Evolutionary conservation across 2,329 filamentous ascomycete species (phyloP), one percentile per base, ranked within the genome.

Genomic region (Neonectria neomacrospora): DNA sequence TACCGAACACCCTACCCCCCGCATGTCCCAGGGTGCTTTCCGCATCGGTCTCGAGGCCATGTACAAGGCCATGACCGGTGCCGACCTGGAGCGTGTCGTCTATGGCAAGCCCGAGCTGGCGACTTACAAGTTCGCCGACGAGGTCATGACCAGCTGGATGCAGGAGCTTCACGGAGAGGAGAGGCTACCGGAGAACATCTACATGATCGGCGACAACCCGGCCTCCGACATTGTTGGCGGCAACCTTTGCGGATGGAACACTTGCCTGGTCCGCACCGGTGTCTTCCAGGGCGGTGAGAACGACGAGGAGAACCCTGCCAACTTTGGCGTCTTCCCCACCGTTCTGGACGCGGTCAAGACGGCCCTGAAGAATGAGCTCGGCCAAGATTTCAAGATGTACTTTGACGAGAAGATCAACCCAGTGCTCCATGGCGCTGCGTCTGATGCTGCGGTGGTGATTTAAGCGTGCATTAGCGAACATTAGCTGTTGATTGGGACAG

Each of bases 21-120:
- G 94, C 6, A 84, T 97, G 45, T 94, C 94, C 0, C 94, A 97
- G 80, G 94, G 94, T 44, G 93, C 91, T 2, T 97, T 97, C 80
- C 88, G 91, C 64, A 90, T 90, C 32, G 91, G 92, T 0, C 80
- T 97, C 4, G 85, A 89, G 66, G 93, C 93, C 1, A 85, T 94
- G 9, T 97, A 93, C 92, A 77, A 81, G 20, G 86, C 88, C 20
- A 80, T 93, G 14, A 95, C 92, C 0, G 84, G 71, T 2, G 71
- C 60, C 3, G 71, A 73, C 41, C 62, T 73, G 26, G 71, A 73
- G 65, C 71, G 71, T 61, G 71, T 73, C 30, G 71, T 73, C 42
- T 73, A 84, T 18, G 88, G 86, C 3, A 97, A 97, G 80, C 94
- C 94, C 12, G 85, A 88, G 68, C 79, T 83, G 51, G 81, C 83